These are phyloP conservation scores for Davidsoniella australis DNA, from an alignment of 2,329 filamentous ascomycete genomes.

Conservation along the genomic window DNA sequence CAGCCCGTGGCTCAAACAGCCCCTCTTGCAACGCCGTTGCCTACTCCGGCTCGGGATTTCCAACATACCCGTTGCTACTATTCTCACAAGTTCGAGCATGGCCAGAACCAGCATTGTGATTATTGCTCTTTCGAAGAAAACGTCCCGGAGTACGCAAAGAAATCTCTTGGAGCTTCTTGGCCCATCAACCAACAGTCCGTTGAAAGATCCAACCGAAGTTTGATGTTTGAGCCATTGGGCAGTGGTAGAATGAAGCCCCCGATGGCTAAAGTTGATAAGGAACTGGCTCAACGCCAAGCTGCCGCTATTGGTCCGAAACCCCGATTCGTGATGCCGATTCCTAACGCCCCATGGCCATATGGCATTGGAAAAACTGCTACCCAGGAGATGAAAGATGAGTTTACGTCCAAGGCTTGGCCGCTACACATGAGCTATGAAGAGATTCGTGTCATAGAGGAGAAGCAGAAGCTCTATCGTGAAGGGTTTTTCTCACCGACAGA, in stretches of 20 bases:
- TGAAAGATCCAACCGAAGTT: too few relatives aligned
- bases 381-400: not conserved
- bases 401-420: not conserved
- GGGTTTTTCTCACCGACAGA: too few relatives aligned
- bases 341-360: constrained; percentile 13
- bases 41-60: too few relatives aligned
- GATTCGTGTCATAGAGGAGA: not conserved
- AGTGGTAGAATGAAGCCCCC: too few relatives aligned
- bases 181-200: too few relatives aligned
- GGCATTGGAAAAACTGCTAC: constrained; percentile 9
- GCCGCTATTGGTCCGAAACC: constrained; percentile 12
- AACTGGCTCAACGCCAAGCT: too few relatives aligned
- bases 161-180: too few relatives aligned
- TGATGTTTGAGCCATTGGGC: too few relatives aligned
- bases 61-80: not conserved
- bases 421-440: constrained; percentile 5
- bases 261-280: too few relatives aligned
- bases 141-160: not conserved
- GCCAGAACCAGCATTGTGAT: not conserved
- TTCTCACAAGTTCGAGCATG: not conserved
- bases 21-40: too few relatives aligned
- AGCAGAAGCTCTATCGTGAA: not conserved
- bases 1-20: too few relatives aligned
- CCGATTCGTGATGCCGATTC: constrained; percentile 14
- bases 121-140: constrained; percentile 3